These are phyloP conservation scores for Microthlaspi erraticum DNA, from an alignment of 345 rosid species.

Conservation along the genomic window DNA sequence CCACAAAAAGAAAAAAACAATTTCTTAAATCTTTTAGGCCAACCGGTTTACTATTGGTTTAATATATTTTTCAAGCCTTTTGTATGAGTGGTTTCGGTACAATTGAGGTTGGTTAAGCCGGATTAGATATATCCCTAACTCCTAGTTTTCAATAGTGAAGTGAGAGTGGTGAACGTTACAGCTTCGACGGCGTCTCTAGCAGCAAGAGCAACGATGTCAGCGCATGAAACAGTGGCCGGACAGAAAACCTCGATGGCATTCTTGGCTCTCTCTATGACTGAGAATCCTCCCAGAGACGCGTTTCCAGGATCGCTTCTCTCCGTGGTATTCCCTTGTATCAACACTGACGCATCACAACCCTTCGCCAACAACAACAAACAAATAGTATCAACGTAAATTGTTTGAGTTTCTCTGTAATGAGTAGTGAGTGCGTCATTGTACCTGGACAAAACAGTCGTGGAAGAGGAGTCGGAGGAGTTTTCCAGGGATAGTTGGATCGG, in stretches of 20 bases:
- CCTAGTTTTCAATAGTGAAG: background rate
- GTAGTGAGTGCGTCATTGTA: conserved; percentile 1
- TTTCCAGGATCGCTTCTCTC: conserved; percentile 81
- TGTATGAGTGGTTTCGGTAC: background rate
- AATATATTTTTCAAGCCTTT: background rate
- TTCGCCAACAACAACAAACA: conserved; percentile 40
- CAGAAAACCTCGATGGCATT: conserved; percentile 62
- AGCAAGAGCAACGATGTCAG: conserved; percentile 69
- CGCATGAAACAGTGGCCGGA: conserved; percentile 73
- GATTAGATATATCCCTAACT: background rate
- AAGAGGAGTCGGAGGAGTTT: conserved; percentile 83
- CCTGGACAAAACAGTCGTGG: conserved; percentile 88
- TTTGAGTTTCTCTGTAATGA: background rate
- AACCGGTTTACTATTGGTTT: conserved; percentile 16
- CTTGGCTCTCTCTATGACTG: conserved; percentile 70
- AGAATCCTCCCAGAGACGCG: conserved; percentile 73
- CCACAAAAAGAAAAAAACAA: background rate
- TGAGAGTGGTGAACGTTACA: conserved; percentile 40
- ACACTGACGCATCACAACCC: conserved; percentile 86
- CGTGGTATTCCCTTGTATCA: conserved; percentile 73
- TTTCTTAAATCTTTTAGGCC: no score
- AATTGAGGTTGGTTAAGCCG: background rate
- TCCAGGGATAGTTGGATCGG: conserved; percentile 74
- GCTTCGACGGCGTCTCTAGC: conserved; percentile 77
- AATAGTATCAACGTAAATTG: background rate